These are phyloP conservation scores for Cercospora sojina DNA, from an alignment of 2,329 filamentous ascomycete genomes.

Conservation along the genomic window DNA sequence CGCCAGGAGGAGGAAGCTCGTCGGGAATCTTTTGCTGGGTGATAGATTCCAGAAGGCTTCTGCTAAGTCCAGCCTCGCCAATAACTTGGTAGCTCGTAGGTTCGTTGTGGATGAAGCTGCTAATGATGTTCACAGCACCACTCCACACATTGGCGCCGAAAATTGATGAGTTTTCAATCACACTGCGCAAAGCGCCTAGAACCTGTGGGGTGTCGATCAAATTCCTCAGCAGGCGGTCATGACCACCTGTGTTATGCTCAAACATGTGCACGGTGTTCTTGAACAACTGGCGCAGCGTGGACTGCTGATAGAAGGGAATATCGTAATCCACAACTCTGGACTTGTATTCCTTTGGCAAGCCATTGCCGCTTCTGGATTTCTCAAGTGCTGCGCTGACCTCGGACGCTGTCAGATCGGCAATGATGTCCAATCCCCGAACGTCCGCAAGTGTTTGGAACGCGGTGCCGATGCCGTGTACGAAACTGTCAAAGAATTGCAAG, in stretches of 20 bases:
- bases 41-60: conserved; percentile 79
- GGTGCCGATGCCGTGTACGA: conserved; percentile 77
- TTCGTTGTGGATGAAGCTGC: conserved; percentile 97
- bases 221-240: conserved; percentile 86
- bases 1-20: conserved; percentile 29
- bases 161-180: conserved; percentile 73
- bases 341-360: conserved; percentile 69
- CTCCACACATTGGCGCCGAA: conserved; percentile 97
- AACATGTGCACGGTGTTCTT: conserved; percentile 97
- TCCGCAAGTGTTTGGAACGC: conserved; percentile 80
- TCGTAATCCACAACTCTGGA: conserved; percentile 88
- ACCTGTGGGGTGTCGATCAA: conserved; percentile 89
- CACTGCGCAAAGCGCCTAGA: conserved; percentile 72
- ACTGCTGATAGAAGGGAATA: conserved; percentile 89
- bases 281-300: conserved; percentile 88
- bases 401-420: conserved; percentile 80
- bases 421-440: conserved; percentile 81
- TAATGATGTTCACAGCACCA: conserved; percentile 84
- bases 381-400: conserved; percentile 71
- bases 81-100: conserved; percentile 96
- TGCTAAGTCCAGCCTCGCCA: conserved; percentile 86
- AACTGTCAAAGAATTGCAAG: conserved; percentile 81
- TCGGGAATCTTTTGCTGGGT: conserved; percentile 44
- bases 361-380: conserved; percentile 65
- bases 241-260: conserved; percentile 76